A percentile compares a stretch with the other conserved stretches of the same genome.
These are phyloP conservation scores for Saussurea involucrata DNA, from an alignment of 129 eudicot genomes.

Conservation along the genomic window DNA sequence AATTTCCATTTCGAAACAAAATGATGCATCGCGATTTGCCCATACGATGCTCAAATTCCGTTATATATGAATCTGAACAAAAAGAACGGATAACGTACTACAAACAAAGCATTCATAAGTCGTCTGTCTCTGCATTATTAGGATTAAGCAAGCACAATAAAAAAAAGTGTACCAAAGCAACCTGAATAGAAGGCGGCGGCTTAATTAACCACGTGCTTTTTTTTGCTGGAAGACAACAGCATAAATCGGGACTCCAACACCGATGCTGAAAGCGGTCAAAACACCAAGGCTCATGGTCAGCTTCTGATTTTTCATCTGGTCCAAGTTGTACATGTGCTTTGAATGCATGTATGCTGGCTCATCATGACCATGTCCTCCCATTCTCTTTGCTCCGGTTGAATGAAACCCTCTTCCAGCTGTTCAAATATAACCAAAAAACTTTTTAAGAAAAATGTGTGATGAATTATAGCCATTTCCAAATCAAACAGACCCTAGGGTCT, in stretches of 20 bases:
- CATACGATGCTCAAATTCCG: conserved; percentile 14
- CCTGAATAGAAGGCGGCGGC: neutral
- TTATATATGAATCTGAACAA: conserved; percentile 5
- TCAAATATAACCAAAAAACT: neutral
- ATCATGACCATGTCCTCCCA: conserved; percentile 83
- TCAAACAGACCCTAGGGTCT: neutral
- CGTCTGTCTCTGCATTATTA: conserved; percentile 34
- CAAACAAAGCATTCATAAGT: conserved; percentile 20
- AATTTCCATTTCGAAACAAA: neutral
- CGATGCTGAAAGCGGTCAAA: conserved; percentile 62
- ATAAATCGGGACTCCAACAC: conserved; percentile 60
- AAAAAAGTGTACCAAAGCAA: neutral
- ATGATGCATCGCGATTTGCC: neutral
- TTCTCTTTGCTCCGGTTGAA: conserved; percentile 65
- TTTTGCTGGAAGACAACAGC: conserved; percentile 85
- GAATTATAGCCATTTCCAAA: neutral
- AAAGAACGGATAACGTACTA: conserved; percentile 11
- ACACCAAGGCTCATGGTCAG: conserved; percentile 57
- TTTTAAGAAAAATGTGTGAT: neutral
- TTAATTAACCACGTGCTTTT: conserved; percentile 56
- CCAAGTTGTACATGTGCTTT: conserved; percentile 91
- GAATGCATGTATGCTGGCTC: conserved; percentile 64
- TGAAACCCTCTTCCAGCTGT: conserved; percentile 69
- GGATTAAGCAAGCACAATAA: neutral
- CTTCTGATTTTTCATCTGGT: conserved; percentile 61